Base-by-base conservation (phyloP, 495 filamentous ascomycete genomes). In the Neurospora sp. region DNA sequence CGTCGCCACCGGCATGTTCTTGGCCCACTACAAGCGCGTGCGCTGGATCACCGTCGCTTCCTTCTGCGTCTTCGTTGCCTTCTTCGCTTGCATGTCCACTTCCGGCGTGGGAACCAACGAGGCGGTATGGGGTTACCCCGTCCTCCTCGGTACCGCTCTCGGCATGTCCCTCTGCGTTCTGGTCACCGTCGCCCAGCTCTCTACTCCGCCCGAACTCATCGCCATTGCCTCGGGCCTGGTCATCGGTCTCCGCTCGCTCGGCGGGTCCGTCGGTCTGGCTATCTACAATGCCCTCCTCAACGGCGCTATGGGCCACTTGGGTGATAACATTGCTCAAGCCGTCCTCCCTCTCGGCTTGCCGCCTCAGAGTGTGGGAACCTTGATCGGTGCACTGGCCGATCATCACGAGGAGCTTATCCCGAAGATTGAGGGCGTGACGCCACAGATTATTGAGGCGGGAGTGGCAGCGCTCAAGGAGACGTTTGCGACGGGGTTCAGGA, bases 191-290 rank as follows among this genome's bases (percentile, higher is more conserved):
- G 79, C 78, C 3, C 81, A 81, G 74, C 74, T 82, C 1, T 75
- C 73, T 38, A 81, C 78, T 17, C 79, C 77, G 9, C 76, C 76
- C 1, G 79, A 79, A 8, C 76, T 81, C 35, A 81, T 82, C 27
- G 74, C 81, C 10, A 76, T 77, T 35, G 73, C 78, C 0, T 77
- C 73, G 16, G 81, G 81, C 16, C 72, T 81, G 27, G 73, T 81
- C 40, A 81, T 81, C 65, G 74, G 75, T n/a, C 59, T 81, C 8
- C 70, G 81, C 16, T 79, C 76, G 14, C 70, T 81, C 35, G 81
- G 81, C 3, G 79, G 77, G 8, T 74, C 76, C 17, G 73, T 82
- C 59, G 80, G 81, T 4, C 12, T 82, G 39, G 81, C 80, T 38
- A 80, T 82, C 20, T 76, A 79, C 76, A 78, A 78, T 20, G 77